Conservation (phyloP, 2,329 filamentous ascomycete genomes). For the Colletotrichum cereale region DNA sequence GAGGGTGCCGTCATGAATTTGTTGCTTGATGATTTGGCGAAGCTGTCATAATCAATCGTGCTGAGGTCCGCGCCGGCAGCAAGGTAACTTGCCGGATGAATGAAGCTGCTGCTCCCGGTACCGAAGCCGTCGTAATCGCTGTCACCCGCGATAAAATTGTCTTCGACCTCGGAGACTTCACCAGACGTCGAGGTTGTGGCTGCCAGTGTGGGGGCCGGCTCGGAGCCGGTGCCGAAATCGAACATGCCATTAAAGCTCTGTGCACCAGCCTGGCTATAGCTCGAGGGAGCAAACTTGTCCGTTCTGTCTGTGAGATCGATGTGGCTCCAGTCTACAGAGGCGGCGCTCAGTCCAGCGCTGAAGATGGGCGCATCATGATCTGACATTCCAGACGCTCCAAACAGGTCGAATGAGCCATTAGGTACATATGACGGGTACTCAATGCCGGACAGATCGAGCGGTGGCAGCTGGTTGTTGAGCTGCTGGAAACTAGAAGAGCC, state of each 20-base stretch:
- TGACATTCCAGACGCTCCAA: constrained; percentile 58
- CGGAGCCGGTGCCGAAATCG: constrained; percentile 65
- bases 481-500: constrained; percentile 62
- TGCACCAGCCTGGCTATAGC: constrained; percentile 65
- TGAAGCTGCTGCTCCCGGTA: constrained; percentile 58
- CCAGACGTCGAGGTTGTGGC: constrained; percentile 73
- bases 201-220: constrained; percentile 67
- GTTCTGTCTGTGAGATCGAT: constrained; percentile 61
- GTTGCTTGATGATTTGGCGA: constrained; percentile 63
- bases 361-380: constrained; percentile 70
- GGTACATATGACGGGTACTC: constrained; percentile 63
- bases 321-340: constrained; percentile 60
- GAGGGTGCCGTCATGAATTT: constrained; percentile 58
- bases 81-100: constrained; percentile 45
- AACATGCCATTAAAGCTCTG: constrained; percentile 65
- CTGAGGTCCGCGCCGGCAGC: constrained; percentile 62
- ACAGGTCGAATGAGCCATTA: constrained; percentile 64
- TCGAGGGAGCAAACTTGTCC: constrained; percentile 64
- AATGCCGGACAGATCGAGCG: constrained; percentile 70
- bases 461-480: constrained; percentile 65
- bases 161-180: constrained; percentile 76
- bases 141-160: constrained; percentile 61
- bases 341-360: constrained; percentile 71
- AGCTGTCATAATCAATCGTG: constrained; percentile 67
- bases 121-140: constrained; percentile 63